Conservation (phyloP, 495 filamentous ascomycete genomes). For the Lindgomyces ingoldianus region DNA sequence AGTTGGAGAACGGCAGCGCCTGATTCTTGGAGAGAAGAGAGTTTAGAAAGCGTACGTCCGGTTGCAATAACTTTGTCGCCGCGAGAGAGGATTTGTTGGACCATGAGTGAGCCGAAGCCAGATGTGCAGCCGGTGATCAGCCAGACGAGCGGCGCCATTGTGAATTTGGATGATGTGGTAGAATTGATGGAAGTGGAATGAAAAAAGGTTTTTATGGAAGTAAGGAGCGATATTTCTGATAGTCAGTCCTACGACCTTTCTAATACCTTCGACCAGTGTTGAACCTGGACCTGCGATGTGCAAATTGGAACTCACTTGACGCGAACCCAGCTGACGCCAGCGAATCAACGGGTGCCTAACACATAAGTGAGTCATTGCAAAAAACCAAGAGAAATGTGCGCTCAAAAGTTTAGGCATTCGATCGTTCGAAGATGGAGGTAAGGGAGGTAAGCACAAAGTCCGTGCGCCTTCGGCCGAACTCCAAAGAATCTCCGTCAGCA, state of each 20-base stretch:
- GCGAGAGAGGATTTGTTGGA: conserved; percentile 42
- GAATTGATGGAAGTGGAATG: not conserved
- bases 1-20: conserved; percentile 5
- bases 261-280: not conserved
- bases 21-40: conserved; percentile 21
- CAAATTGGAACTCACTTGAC: not conserved
- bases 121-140: conserved; percentile 47
- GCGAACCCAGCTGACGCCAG: no score
- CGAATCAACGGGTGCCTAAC: not conserved
- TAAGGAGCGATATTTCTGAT: not conserved
- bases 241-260: not conserved
- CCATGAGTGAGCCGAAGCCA: conserved; percentile 46
- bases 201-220: not conserved
- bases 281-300: not conserved
- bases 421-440: not conserved
- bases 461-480: not conserved
- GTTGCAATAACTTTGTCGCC: conserved; percentile 48
- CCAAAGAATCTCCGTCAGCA: no score
- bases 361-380: not conserved
- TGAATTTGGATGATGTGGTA: not conserved
- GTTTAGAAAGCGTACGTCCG: conserved; percentile 37
- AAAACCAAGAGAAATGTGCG: not conserved
- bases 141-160: conserved; percentile 35
- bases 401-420: not conserved
- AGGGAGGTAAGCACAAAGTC: not conserved